These are phyloP conservation scores for Sclerotinia nivalis DNA, from an alignment of 2,329 filamentous ascomycete species.

Conservation along the genomic window DNA sequence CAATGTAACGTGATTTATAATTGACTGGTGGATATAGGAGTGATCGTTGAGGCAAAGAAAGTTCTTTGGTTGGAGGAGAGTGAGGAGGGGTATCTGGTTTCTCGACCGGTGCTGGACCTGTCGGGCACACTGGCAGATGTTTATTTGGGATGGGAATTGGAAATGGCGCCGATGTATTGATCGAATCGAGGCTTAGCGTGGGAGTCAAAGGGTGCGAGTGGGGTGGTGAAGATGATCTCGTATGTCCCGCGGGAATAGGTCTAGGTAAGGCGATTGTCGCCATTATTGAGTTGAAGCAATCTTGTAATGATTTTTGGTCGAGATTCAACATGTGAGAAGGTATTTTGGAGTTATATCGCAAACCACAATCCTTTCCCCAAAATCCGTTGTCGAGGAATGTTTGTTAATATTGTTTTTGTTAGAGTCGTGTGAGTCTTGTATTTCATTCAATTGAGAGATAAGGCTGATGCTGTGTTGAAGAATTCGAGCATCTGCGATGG, in stretches of 20 bases:
- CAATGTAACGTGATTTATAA: constrained; percentile 55
- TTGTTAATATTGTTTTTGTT: not conserved
- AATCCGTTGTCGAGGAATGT: not conserved
- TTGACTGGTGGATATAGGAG: constrained; percentile 72
- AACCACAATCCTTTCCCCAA: not conserved
- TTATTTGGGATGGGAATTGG: constrained; percentile 77
- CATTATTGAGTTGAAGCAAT: constrained; percentile 32
- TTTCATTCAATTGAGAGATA: constrained; percentile 2
- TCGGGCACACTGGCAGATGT: constrained; percentile 85
- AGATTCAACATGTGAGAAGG: constrained; percentile 17
- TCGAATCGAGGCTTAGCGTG: constrained; percentile 51
- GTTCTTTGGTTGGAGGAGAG: constrained; percentile 62
- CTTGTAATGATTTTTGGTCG: constrained; percentile 15
- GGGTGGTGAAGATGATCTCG: constrained; percentile 48
- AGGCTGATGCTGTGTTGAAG: too few species aligned
- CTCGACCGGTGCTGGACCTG: constrained; percentile 63
- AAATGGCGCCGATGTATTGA: constrained; percentile 55
- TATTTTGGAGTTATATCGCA: not conserved
- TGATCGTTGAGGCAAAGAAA: constrained; percentile 61
- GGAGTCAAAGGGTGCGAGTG: constrained; percentile 54
- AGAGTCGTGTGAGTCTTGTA: constrained; percentile 9
- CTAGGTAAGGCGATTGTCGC: constrained; percentile 42
- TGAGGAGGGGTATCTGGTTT: constrained; percentile 63
- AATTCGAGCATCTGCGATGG: not conserved
- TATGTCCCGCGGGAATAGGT: constrained; percentile 35